Conservation (phyloP, 768 basidiomycete genomes). For the Xerocomus brunneocitrinus region DNA sequence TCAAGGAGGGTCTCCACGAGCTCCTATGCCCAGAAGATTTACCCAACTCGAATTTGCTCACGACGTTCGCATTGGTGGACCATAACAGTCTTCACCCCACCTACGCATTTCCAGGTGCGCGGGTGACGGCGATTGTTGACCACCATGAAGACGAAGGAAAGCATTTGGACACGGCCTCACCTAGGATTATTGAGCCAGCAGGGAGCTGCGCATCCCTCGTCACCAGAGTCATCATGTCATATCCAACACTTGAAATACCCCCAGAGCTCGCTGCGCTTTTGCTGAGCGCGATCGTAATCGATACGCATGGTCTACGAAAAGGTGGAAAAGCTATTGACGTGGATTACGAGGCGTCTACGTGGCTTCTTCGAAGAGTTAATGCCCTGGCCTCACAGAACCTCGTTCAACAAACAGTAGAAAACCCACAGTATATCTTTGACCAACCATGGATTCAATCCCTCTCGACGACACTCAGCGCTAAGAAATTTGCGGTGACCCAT, state of each 20-base stretch:
- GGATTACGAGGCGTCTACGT: slow-evolving; percentile 61
- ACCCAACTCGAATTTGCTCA: slow-evolving; percentile 37
- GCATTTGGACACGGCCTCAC: slow-evolving; percentile 56
- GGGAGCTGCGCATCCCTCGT: slow-evolving; percentile 80
- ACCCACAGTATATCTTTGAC: slow-evolving; percentile 32
- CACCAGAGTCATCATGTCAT: slow-evolving; percentile 33
- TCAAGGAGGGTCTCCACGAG: slow-evolving; percentile 46
- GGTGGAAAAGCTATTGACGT: slow-evolving; percentile 70
- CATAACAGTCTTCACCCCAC: slow-evolving; percentile 66
- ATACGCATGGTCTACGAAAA: slow-evolving; percentile 74
- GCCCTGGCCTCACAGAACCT: slow-evolving; percentile 24
- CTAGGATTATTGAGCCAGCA: slow-evolving; percentile 60
- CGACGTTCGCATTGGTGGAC: slow-evolving; percentile 79
- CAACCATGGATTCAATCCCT: slow-evolving; percentile 46
- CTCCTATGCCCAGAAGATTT: slow-evolving; percentile 71
- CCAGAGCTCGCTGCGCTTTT: slow-evolving; percentile 73
- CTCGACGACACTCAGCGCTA: slow-evolving; percentile 37
- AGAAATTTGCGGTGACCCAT: slow-evolving; percentile 66
- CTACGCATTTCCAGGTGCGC: slow-evolving; percentile 38
- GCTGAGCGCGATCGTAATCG: slow-evolving; percentile 76
- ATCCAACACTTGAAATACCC: slow-evolving; percentile 34
- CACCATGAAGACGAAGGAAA: slow-evolving; percentile 86
- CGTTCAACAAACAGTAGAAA: background rate
- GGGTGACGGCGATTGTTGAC: slow-evolving; percentile 80
- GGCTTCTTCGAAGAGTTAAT: slow-evolving; percentile 59